Percentiles rank a stretch among this genome's conserved stretches.
Evolutionary conservation across 176 grass and related monocot genomes (phyloP).

Genomic region (Carex cristatella): DNA sequence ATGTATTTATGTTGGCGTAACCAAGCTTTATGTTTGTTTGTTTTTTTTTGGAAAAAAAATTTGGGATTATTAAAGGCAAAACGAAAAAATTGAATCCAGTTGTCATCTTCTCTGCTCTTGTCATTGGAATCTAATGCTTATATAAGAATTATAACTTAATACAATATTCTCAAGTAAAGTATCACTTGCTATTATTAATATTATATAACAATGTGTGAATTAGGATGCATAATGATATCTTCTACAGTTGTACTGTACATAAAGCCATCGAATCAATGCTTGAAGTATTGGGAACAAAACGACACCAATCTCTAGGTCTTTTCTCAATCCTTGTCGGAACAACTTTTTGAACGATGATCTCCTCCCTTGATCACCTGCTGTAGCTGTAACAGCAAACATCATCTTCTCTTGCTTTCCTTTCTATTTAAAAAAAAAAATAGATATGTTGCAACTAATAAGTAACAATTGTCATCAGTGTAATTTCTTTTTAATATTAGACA

Average conservation of each 20-base stretch:
- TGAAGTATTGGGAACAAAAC: conserved; percentile 31
- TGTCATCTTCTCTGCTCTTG: too few species aligned
- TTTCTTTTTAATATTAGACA: too few species aligned
- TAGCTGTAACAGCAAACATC: conserved; percentile 22
- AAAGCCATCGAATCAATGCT: conserved; percentile 12
- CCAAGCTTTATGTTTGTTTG: too few species aligned
- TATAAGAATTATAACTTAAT: not conserved
- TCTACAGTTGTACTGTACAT: not conserved
- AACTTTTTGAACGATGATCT: conserved; percentile 76
- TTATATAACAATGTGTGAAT: not conserved
- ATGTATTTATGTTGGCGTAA: too few species aligned
- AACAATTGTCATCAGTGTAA: too few species aligned
- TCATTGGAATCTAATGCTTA: too few species aligned
- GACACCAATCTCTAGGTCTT: conserved; percentile 76
- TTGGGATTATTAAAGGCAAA: too few species aligned
- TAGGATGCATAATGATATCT: not conserved
- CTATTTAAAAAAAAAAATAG: too few species aligned
- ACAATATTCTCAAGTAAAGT: not conserved
- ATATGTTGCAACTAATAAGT: not conserved
- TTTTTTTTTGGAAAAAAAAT: too few species aligned
- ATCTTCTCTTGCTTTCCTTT: not conserved
- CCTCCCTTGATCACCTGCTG: conserved; percentile 41
- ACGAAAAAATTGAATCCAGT: too few species aligned
- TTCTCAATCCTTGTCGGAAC: conserved; percentile 66
- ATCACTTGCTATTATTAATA: too few species aligned